Conservation (phyloP, 768 basidiomycete genomes). For the Leccinum uliginosum region DNA sequence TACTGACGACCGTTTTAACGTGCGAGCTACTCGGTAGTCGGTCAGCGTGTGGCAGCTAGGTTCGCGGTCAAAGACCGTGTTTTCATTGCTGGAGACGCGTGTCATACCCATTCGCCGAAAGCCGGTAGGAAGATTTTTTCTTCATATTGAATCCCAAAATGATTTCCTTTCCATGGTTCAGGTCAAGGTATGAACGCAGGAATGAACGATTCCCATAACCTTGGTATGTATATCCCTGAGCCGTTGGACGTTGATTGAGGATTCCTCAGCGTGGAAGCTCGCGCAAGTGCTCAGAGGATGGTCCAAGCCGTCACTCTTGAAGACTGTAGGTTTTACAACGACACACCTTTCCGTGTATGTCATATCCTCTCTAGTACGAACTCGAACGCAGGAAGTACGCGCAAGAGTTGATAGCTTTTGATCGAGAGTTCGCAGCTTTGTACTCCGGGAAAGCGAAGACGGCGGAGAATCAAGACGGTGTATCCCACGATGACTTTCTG, state of each 20-base stretch:
- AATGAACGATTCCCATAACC: conserved; percentile 72
- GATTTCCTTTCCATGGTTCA: conserved; percentile 17
- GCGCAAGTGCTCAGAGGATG: conserved; percentile 41
- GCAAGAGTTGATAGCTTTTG: conserved; percentile 68
- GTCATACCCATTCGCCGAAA: conserved; percentile 66
- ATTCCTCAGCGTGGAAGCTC: conserved; percentile 42
- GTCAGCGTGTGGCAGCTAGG: conserved; percentile 66
- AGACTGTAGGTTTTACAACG: conserved; percentile 32
- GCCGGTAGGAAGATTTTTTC: conserved; percentile 38
- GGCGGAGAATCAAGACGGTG: conserved; percentile 32
- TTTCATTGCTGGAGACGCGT: conserved; percentile 77
- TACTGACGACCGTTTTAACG: background rate
- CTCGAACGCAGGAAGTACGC: conserved; percentile 64
- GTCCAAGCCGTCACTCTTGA: conserved; percentile 35
- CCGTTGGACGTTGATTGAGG: conserved; percentile 46
- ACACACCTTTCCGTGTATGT: background rate
- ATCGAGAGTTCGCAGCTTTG: conserved; percentile 58
- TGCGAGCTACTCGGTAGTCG: conserved; percentile 39
- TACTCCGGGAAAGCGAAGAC: conserved; percentile 66
- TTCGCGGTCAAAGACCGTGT: conserved; percentile 60
- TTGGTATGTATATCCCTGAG: conserved; percentile 35
- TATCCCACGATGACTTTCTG: conserved; percentile 34
- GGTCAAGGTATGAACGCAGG: conserved; percentile 78
- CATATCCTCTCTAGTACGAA: conserved; percentile 51
- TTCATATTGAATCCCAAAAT: background rate